A percentile compares a stretch with the other conserved stretches of the same genome.
phyloP scores from a whole-genome alignment of 139 green algal species.

The Desmodesmus armatus region DNA sequence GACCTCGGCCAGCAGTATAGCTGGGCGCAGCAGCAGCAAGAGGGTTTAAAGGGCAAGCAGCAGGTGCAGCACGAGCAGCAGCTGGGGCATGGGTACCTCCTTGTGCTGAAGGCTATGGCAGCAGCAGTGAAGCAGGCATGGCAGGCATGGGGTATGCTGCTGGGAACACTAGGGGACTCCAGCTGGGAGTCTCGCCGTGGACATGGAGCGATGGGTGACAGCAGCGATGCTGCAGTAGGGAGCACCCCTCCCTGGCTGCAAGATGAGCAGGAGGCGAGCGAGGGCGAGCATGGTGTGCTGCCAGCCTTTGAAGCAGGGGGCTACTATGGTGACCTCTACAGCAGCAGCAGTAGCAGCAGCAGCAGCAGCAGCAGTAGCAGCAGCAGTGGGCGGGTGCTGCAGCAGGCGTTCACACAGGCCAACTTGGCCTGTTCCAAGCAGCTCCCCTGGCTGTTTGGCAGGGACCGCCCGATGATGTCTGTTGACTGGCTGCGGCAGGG shows the following conservation, averaged over 20 bases:
- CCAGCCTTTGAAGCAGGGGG: neutral
- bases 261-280: too few relatives aligned
- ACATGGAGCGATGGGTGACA: too few relatives aligned
- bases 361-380: slow-evolving; percentile 4
- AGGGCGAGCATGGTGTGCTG: neutral
- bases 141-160: too few relatives aligned
- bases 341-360: slow-evolving; percentile 23
- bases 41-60: neutral
- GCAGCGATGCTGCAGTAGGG: too few relatives aligned
- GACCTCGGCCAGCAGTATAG: neutral
- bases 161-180: too few relatives aligned
- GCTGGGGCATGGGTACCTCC: neutral
- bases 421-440: slow-evolving; percentile 4
- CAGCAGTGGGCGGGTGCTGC: neutral
- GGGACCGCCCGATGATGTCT: neutral
- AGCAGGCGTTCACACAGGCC: neutral
- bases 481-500: slow-evolving; percentile 28
- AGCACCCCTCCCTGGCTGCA: too few relatives aligned
- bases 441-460: neutral
- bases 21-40: neutral
- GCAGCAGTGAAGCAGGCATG: too few relatives aligned
- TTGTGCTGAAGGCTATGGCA: neutral
- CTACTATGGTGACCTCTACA: neutral
- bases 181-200: too few relatives aligned
- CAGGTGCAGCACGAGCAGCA: neutral